Percentiles rank a stretch among this genome's conserved stretches.
phyloP scores from a whole-genome alignment of 1,284 basidiomycete species.

The Austroboletus novae-zelandiae region DNA sequence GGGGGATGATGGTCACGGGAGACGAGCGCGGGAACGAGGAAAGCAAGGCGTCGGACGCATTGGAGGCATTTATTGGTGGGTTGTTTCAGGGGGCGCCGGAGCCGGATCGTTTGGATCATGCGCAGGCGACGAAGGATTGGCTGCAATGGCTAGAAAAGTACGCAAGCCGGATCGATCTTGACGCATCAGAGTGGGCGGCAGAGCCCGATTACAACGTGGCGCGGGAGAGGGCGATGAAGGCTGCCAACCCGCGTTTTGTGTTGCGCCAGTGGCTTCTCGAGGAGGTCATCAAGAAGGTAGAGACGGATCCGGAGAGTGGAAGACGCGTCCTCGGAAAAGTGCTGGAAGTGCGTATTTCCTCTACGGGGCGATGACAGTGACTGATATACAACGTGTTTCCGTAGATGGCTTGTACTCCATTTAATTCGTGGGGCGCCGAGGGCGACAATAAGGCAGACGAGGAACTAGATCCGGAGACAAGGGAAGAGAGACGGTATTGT shows the following conservation, averaged over 20 bases:
- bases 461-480: constrained; percentile 55
- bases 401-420: constrained; percentile 81
- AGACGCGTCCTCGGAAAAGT: constrained; percentile 70
- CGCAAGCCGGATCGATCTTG: constrained; percentile 56
- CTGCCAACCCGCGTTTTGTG: constrained; percentile 83
- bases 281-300: constrained; percentile 73
- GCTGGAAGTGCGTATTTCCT: constrained; percentile 53
- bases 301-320: constrained; percentile 57
- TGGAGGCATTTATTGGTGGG: constrained; percentile 46
- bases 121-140: constrained; percentile 49
- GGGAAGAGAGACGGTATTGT: constrained; percentile 76
- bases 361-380: neutral
- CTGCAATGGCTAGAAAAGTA: constrained; percentile 69
- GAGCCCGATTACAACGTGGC: constrained; percentile 39
- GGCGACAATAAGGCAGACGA: constrained; percentile 40
- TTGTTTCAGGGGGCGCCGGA: constrained; percentile 52
- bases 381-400: neutral
- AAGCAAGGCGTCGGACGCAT: constrained; percentile 19
- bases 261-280: constrained; percentile 92
- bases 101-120: constrained; percentile 41
- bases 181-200: constrained; percentile 42
- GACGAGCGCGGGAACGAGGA: constrained; percentile 9
- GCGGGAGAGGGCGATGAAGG: constrained; percentile 45
- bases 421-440: constrained; percentile 77
- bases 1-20: constrained; percentile 37